phyloP scores from a whole-genome alignment of 148 eudicot species.

The Amaranthus hypochondriacus region DNA sequence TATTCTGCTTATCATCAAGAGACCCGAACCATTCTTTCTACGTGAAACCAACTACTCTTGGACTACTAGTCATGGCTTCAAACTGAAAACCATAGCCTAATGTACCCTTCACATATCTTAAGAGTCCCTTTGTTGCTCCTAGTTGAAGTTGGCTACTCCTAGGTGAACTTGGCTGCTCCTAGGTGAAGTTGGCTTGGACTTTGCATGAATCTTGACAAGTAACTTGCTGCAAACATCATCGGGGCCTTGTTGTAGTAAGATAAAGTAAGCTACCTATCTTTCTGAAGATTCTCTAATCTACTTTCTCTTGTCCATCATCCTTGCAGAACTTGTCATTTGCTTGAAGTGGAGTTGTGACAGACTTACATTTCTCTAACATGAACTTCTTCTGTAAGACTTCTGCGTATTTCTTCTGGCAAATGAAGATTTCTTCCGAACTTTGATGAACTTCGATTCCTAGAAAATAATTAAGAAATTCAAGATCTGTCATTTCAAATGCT shows the following conservation, averaged over 20 bases:
- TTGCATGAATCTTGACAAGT: neutral
- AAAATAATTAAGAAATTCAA: conserved; percentile 17
- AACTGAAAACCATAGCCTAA: neutral
- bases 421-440: conserved; percentile 7
- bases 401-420: conserved; percentile 18
- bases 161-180: neutral
- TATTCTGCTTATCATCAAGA: neutral
- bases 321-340: neutral
- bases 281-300: conserved; percentile 9
- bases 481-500: conserved; percentile 25
- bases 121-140: neutral
- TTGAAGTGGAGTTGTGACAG: conserved; percentile 12
- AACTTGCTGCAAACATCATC: too few relatives aligned
- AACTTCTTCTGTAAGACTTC: neutral
- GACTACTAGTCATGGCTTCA: neutral
- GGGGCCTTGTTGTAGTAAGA: conserved; percentile 11
- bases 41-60: neutral
- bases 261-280: conserved; percentile 24
- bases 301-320: conserved; percentile 13
- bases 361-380: neutral
- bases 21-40: neutral
- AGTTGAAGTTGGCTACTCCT: neutral
- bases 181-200: neutral
- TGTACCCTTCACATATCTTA: neutral
- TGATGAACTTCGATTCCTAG: conserved; percentile 23